Evolutionary conservation across 2,329 filamentous ascomycete genomes (phyloP).

Genomic region (Fusarium decemcellulare): DNA sequence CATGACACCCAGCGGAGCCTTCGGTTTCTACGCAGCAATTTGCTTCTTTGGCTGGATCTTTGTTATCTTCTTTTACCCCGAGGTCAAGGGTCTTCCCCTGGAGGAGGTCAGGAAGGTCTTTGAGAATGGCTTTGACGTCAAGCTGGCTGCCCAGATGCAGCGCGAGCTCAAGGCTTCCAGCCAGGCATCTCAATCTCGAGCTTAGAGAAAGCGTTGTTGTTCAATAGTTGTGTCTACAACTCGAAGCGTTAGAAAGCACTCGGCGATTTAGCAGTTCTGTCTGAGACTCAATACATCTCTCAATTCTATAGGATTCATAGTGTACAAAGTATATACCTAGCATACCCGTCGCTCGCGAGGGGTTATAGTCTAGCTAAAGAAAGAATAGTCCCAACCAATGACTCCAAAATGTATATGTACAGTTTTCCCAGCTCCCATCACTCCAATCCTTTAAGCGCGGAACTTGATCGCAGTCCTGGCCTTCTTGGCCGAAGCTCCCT

Average conservation of each 20-base stretch:
- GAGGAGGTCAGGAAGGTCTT: conserved; percentile 68
- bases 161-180: background rate
- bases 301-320: background rate
- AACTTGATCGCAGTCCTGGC: conserved; percentile 16
- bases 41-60: conserved; percentile 58
- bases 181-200: background rate
- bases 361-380: conserved; percentile 9
- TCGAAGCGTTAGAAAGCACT: background rate
- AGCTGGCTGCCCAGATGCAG: conserved; percentile 3
- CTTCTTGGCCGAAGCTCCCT: background rate
- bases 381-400: background rate
- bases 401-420: background rate
- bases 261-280: background rate
- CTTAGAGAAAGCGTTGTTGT: background rate
- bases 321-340: background rate
- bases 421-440: background rate
- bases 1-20: conserved; percentile 62
- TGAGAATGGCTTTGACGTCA: conserved; percentile 60
- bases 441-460: background rate
- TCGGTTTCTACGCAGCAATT: conserved; percentile 65
- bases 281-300: too few species aligned
- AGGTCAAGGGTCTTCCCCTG: conserved; percentile 62
- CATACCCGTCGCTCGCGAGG: conserved; percentile 2
- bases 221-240: background rate
- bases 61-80: conserved; percentile 65